phyloP scores from a whole-genome alignment of 108 stramenopile species.

The Cyclotella sp. region DNA sequence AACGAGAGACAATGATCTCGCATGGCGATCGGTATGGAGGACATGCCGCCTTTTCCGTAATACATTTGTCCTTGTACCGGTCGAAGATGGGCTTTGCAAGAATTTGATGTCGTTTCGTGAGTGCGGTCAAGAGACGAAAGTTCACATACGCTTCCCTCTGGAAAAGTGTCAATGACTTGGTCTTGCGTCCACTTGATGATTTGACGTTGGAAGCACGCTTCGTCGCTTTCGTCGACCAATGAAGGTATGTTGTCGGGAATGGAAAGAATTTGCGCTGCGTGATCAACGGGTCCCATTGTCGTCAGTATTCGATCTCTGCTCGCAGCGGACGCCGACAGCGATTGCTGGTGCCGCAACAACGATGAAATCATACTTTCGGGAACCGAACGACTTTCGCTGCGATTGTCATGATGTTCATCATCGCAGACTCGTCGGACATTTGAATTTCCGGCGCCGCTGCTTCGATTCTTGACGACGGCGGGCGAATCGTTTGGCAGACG shows the following conservation, averaged over 20 bases:
- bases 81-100: background rate
- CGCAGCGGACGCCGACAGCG: background rate
- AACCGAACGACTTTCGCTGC: conserved; percentile 9
- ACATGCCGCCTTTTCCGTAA: conserved; percentile 70
- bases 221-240: background rate
- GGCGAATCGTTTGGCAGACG: conserved; percentile 58
- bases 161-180: conserved; percentile 58
- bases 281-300: conserved; percentile 59
- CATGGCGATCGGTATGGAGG: conserved; percentile 57
- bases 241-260: conserved; percentile 27
- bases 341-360: background rate
- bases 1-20: conserved; percentile 31
- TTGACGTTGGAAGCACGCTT: conserved; percentile 59
- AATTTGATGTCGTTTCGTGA: background rate
- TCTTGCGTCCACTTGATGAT: conserved; percentile 65
- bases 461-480: conserved; percentile 24
- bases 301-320: conserved; percentile 12
- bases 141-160: conserved; percentile 51
- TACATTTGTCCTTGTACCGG: conserved; percentile 54
- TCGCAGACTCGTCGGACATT: background rate
- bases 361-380: background rate
- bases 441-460: background rate
- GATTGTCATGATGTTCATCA: background rate
- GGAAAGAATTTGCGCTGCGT: conserved; percentile 79
- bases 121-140: conserved; percentile 12